phyloP scores from a whole-genome alignment of 129 eudicot genomes.

The Arctium minus region DNA sequence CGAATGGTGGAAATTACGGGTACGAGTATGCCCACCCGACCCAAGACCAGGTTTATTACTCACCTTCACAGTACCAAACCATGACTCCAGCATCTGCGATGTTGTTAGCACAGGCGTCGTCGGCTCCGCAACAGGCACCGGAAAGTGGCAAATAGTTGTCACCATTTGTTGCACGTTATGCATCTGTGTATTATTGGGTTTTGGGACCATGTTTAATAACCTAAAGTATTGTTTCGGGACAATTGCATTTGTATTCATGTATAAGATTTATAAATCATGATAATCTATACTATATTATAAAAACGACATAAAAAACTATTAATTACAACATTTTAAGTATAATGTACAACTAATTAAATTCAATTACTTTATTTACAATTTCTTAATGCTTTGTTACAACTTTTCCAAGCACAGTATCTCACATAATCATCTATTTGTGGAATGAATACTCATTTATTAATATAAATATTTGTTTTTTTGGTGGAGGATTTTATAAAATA shows the following conservation, averaged over 20 bases:
- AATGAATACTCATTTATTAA: too few species aligned
- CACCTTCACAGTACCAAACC: constrained; percentile 55
- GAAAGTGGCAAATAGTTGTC: constrained; percentile 32
- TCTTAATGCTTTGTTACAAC: too few species aligned
- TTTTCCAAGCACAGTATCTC: too few species aligned
- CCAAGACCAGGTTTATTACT: constrained; percentile 47
- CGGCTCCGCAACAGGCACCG: constrained; percentile 30
- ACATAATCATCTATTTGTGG: too few species aligned
- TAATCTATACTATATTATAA: too few species aligned
- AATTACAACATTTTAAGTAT: too few species aligned
- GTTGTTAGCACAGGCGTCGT: constrained; percentile 40
- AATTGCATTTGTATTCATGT: too few species aligned
- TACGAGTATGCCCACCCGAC: constrained; percentile 46
- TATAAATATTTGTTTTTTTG: too few species aligned
- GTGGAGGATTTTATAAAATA: too few species aligned
- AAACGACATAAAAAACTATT: too few species aligned
- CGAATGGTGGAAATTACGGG: constrained; percentile 33
- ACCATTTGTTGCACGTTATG: neutral
- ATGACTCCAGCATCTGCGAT: constrained; percentile 51
- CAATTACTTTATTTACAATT: too few species aligned
- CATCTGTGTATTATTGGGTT: neutral
- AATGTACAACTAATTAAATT: too few species aligned
- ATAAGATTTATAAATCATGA: neutral
- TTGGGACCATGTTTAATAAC: neutral
- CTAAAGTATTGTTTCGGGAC: neutral